Evolutionary conservation across 2,329 filamentous ascomycete genomes (phyloP), one percentile per base, ranked within the genome.

Genomic region (Curvularia eragrostidis): DNA sequence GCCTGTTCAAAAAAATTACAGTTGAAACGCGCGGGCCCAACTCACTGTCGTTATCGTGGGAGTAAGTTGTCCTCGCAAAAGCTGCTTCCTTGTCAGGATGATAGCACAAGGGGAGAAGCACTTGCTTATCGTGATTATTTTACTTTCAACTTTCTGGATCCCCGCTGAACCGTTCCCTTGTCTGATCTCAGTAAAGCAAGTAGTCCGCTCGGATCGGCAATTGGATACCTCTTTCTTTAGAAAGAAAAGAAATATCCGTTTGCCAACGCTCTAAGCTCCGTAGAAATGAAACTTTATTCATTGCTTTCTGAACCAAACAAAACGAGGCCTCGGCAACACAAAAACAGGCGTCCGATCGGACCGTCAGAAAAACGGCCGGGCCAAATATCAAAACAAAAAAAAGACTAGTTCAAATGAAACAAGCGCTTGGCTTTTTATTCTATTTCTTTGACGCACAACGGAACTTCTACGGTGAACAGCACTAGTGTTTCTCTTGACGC

Each of bases 1-100:
- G 65, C 67, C 66, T 58, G 51, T 46, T 18, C 39, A 54, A 50
- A 54, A 41, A 5, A 13, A 49, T 49, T 49, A 21, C 50, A 51
- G 55, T 52, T 58, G 53, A 24, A 54, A 54, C 39, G 23, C 43
- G 10, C 23, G 24, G 41, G 15, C 21, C 23, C 21, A 7, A 38
- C 34, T 15, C 15, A 36, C 18, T 36, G 34, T 15, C 34, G 18
- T 36, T 36, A 43, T 43, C 23, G 41, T 26, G 23, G 15, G 21
- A 43, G 21, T 26, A 43, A n/a, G 15, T 18, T 7, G 34, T 36
- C 34, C 15, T 43, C 39, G 39, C 39, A 42, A 43, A 43, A 3
- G 41, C 23, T 23, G 41, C 41, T n/a, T 43, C 7, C 34, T 15
- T 36, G 34, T 36, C 15, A 43, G 15, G 8, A n/a, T 8, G 41